Base-by-base conservation (phyloP, 2,329 filamentous ascomycete species). In the Claviceps pazoutovae region DNA sequence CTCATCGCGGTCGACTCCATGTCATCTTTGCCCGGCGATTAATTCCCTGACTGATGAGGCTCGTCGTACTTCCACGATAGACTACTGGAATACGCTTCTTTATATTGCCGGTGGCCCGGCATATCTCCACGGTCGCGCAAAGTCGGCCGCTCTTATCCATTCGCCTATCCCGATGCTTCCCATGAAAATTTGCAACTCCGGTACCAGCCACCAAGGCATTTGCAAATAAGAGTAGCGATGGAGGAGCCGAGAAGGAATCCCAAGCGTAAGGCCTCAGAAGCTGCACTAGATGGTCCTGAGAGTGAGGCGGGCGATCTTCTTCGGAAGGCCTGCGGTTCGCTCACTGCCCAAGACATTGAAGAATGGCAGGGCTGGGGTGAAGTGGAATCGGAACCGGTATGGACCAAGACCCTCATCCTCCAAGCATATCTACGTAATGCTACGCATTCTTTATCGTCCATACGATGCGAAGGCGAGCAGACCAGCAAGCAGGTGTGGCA, bases 381-480 rank as follows among this genome's bases (percentile, higher is more conserved):
- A 62, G 76, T 97, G 48, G 89, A 95, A 67, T 95, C 88, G 6
- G 89, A 96, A 56, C 90, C 90, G 7, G 88, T 88, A 67, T 68
- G 78, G 62, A n/a, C 7, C 8, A 17, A 6, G 17, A 4, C 4
- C 16, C 34, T n/a, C n/a, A 19, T 7, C 3, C 23, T 6, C 13
- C 13, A 23, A 30, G 7, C 19, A 4, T 14, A 34, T n/a, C 9
- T 23, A 37, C 37, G 5, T 38, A 16, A 16, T 26, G 30, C 30
- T 34, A 14, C 30, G 4, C 9, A 16, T 9, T 8, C 5, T 30
- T 30, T 14, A 14, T 30, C 8, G 13, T 41, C 16, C 6, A 51
- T n/a, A 8, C 47, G 16, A 42, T 26, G 36, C n/a, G 30, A 17
- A 19, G 9, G n/a, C 38, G 23, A 36, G 21, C 30, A 19, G 6